These are phyloP conservation scores for Penicillium dipodomyicola DNA, from an alignment of 495 filamentous ascomycete species.

Conservation along the genomic window DNA sequence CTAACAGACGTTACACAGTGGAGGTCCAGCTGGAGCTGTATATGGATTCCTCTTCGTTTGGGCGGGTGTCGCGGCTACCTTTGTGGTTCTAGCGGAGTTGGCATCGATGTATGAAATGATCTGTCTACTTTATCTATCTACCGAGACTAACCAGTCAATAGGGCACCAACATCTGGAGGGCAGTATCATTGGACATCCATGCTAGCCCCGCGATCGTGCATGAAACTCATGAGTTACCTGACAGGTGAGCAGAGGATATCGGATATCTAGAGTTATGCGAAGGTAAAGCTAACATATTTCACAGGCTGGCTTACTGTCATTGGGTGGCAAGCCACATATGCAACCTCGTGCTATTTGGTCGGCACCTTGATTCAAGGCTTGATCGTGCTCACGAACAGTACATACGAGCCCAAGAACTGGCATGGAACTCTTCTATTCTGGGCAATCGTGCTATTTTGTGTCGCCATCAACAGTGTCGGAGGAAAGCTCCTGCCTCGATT, in stretches of 20 bases:
- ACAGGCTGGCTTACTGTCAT: conserved; percentile 46
- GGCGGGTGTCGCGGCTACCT: conserved; percentile 33
- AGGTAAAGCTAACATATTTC: background rate
- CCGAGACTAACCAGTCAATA: conserved; percentile 5
- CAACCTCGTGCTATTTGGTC: conserved; percentile 39
- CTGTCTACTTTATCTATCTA: too few relatives aligned
- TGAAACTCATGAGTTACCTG: conserved; percentile 48
- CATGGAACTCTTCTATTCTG: conserved; percentile 46
- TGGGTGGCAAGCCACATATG: conserved; percentile 46
- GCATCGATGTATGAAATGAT: conserved; percentile 37
- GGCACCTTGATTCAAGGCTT: conserved; percentile 45
- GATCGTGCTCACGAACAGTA: conserved; percentile 33
- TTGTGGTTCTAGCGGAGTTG: conserved; percentile 39
- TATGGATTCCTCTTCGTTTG: conserved; percentile 53
- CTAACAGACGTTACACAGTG: conserved; percentile 28
- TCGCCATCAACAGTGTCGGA: conserved; percentile 42
- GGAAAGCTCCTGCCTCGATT: conserved; percentile 44
- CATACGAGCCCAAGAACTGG: conserved; percentile 39
- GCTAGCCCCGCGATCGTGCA: conserved; percentile 39
- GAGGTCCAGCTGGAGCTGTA: conserved; percentile 51
- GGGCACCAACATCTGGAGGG: conserved; percentile 50
- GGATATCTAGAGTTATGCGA: background rate
- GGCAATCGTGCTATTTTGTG: conserved; percentile 36
- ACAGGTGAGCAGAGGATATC: conserved; percentile 32
- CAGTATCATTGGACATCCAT: conserved; percentile 56